Evolutionary conservation across 129 eudicot genomes (phyloP).

Genomic region (Calendula officinalis): DNA sequence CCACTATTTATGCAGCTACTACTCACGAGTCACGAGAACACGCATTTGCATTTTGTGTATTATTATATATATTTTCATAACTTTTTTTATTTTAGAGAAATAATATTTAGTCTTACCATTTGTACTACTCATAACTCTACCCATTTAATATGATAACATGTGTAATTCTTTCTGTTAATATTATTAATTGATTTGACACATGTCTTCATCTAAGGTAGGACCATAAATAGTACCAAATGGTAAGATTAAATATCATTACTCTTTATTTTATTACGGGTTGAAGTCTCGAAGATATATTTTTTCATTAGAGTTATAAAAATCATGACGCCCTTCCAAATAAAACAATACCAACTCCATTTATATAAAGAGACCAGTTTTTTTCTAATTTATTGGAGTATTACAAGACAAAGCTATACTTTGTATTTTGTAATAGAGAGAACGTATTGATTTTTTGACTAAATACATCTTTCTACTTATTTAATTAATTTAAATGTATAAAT

Average conservation of each 20-base stretch:
- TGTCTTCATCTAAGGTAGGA: no score
- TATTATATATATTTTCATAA: not conserved
- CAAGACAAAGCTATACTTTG: constrained; percentile 15
- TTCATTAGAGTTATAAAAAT: not conserved
- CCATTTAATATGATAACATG: no score
- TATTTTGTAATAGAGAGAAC: no score
- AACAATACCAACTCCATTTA: constrained; percentile 4
- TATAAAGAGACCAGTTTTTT: not conserved
- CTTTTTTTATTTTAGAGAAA: constrained; percentile 12
- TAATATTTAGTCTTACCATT: no score
- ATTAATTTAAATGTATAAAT: no score
- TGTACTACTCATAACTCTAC: no score
- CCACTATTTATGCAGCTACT: constrained; percentile 32
- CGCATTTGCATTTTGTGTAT: not conserved
- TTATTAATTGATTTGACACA: no score
- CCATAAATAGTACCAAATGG: no score
- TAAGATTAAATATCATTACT: no score
- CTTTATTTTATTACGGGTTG: not conserved
- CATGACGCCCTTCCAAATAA: not conserved
- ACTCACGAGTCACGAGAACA: constrained; percentile 30
- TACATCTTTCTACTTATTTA: no score
- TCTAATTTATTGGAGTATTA: not conserved
- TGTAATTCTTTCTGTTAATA: no score
- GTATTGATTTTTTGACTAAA: no score
- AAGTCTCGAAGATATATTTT: constrained; percentile 1